Percentiles rank a stretch among this genome's conserved stretches.
Evolutionary conservation across 345 rosid species (phyloP).

Genomic region (Salix dunnii): DNA sequence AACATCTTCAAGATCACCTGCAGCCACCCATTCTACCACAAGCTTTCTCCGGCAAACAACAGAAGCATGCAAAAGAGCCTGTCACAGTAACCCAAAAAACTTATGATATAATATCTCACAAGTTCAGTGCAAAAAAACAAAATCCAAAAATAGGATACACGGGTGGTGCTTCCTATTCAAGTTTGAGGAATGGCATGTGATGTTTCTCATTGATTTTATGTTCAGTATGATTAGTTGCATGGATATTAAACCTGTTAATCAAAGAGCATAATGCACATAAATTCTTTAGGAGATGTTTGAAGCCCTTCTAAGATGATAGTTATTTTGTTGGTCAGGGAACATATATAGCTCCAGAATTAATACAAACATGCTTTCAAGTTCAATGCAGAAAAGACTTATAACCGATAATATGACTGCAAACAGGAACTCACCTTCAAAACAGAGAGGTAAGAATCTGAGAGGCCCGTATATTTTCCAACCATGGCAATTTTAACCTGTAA

Average conservation of each 20-base stretch:
- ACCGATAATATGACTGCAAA: not conserved
- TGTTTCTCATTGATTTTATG: not conserved
- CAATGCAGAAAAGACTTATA: not conserved
- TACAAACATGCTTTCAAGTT: not conserved
- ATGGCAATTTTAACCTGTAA: slow-evolving; percentile 85
- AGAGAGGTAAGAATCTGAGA: slow-evolving; percentile 90
- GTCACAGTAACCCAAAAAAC: slow-evolving; percentile 21
- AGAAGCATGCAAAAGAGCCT: slow-evolving; percentile 98
- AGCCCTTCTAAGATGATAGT: not conserved
- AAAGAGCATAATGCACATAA: not conserved
- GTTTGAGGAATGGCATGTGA: not conserved
- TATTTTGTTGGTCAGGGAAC: not conserved
- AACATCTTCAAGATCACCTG: slow-evolving; percentile 93
- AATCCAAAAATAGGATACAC: not conserved
- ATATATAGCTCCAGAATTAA: not conserved
- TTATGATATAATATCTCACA: slow-evolving; percentile 4
- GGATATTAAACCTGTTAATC: not conserved
- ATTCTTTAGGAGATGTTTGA: not conserved
- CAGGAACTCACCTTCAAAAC: slow-evolving; percentile 53
- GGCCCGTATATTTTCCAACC: slow-evolving; percentile 93
- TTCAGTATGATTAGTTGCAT: not conserved
- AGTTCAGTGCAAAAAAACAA: not conserved
- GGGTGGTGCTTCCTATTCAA: not conserved
- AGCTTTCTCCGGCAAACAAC: slow-evolving; percentile 87
- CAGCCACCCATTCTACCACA: slow-evolving; percentile 85